Conservation (phyloP, 495 filamentous ascomycete species). For the Cudoniella acicularis region DNA sequence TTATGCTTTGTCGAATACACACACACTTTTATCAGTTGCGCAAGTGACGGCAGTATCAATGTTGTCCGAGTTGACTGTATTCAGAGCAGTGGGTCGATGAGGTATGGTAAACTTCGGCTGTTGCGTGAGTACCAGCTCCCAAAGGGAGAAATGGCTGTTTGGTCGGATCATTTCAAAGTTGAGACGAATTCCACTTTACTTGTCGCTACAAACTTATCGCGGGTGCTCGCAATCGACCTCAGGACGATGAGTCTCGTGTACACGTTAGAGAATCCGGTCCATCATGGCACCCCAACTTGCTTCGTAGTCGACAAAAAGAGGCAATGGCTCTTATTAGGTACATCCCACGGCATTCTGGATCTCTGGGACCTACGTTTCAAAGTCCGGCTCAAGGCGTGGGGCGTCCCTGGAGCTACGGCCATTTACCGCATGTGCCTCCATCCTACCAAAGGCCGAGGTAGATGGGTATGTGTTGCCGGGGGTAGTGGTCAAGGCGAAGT, state of each 20-base stretch:
- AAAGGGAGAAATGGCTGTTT: constrained; percentile 72
- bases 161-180: constrained; percentile 87
- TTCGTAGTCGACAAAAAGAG: constrained; percentile 83
- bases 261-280: constrained; percentile 80
- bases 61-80: constrained; percentile 81
- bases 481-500: constrained; percentile 90
- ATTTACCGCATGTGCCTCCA: constrained; percentile 80
- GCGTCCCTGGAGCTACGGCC: constrained; percentile 71
- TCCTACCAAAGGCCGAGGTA: constrained; percentile 68
- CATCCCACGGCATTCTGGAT: constrained; percentile 87
- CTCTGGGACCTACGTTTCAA: constrained; percentile 96
- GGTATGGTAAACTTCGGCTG: constrained; percentile 73
- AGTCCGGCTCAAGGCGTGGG: constrained; percentile 83
- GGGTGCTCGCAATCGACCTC: constrained; percentile 80
- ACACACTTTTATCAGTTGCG: constrained; percentile 85
- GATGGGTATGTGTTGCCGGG: constrained; percentile 81
- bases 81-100: constrained; percentile 49
- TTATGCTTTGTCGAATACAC: constrained; percentile 92
- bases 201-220: constrained; percentile 80
- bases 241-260: constrained; percentile 82
- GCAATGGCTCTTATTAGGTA: constrained; percentile 88
- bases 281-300: constrained; percentile 90
- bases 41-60: constrained; percentile 85
- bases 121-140: constrained; percentile 80
- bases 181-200: constrained; percentile 78